Conservation (phyloP, 306 rosid species). For the Prunus dulcis region DNA sequence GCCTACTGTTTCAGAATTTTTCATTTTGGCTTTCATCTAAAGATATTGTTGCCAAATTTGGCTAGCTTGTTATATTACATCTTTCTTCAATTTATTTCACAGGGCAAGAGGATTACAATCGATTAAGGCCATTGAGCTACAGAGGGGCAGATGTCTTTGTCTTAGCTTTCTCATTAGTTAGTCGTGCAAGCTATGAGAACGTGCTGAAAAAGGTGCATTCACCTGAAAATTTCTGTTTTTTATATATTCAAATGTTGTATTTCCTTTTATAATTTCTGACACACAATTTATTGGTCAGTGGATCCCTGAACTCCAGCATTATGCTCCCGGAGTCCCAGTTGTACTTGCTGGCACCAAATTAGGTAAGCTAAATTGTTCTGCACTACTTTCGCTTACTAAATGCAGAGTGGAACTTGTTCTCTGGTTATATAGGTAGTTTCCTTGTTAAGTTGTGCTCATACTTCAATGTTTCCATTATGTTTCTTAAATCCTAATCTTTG, state of each 20-base stretch:
- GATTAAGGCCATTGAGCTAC: constrained; percentile 92
- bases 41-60: constrained; percentile 16
- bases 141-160: constrained; percentile 93
- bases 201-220: constrained; percentile 66
- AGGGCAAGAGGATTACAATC: constrained; percentile 96
- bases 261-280: constrained; percentile 14
- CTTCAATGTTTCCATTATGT: not conserved
- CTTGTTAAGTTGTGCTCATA: not conserved
- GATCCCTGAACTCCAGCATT: constrained; percentile 94
- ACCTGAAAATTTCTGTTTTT: not conserved
- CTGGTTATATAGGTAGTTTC: not conserved
- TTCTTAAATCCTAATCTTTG: not conserved
- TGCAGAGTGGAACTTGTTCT: not conserved
- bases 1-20: not conserved
- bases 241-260: not conserved
- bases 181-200: constrained; percentile 87
- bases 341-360: constrained; percentile 83
- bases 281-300: constrained; percentile 44
- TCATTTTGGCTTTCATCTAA: constrained; percentile 2
- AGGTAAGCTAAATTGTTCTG: constrained; percentile 41
- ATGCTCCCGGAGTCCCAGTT: constrained; percentile 74
- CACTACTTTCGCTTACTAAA: not conserved
- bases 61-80: constrained; percentile 18
- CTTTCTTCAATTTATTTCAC: constrained; percentile 22
- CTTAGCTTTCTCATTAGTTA: constrained; percentile 77